phyloP scores from a whole-genome alignment of 2,329 filamentous ascomycete genomes.

The Apiospora malaysiana region DNA sequence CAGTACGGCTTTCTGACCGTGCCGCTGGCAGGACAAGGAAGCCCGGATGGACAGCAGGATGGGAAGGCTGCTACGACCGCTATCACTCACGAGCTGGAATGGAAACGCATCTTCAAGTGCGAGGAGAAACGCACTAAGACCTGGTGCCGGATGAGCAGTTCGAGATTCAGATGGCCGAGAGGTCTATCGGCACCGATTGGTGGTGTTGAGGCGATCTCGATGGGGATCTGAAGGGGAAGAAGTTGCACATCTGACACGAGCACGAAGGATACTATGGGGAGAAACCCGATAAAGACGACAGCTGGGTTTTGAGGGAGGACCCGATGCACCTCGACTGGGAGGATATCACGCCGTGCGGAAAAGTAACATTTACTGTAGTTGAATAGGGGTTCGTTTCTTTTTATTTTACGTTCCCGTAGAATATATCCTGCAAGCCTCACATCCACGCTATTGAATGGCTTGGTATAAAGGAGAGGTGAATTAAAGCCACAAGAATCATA shows the following conservation, averaged over 20 bases:
- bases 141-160: slow-evolving; percentile 20
- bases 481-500: too few species aligned
- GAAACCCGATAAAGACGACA: slow-evolving; percentile 23
- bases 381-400: neutral
- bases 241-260: slow-evolving; percentile 26
- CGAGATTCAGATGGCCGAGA: slow-evolving; percentile 11
- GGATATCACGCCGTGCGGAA: slow-evolving; percentile 22
- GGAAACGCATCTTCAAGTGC: slow-evolving; percentile 28
- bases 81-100: slow-evolving; percentile 23
- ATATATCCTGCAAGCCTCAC: too few species aligned
- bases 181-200: slow-evolving; percentile 25
- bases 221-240: slow-evolving; percentile 25
- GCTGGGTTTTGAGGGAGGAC: slow-evolving; percentile 26
- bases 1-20: neutral
- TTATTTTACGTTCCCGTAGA: too few species aligned
- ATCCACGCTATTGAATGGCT: too few species aligned
- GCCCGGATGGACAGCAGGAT: neutral
- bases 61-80: neutral
- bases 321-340: slow-evolving; percentile 24
- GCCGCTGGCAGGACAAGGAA: neutral
- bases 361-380: neutral
- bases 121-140: slow-evolving; percentile 25
- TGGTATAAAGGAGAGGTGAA: too few species aligned
- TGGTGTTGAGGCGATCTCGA: slow-evolving; percentile 31
- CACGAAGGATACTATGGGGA: slow-evolving; percentile 19